phyloP scores from a whole-genome alignment of 2,329 filamentous ascomycete species.

The Ophiostoma sp. region DNA sequence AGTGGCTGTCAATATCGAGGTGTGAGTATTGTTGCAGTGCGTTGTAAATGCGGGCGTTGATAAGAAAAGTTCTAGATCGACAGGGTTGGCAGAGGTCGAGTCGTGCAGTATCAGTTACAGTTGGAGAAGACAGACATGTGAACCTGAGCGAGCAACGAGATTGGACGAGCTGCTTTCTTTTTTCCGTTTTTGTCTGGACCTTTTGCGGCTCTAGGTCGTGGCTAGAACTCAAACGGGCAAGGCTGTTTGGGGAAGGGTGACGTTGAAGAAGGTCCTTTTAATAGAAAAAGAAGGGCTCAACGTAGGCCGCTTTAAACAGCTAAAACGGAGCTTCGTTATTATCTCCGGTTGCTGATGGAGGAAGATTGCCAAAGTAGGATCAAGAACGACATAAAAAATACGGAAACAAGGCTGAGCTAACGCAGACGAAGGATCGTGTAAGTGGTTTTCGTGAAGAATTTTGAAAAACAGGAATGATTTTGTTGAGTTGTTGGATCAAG shows the following conservation, averaged over 20 bases:
- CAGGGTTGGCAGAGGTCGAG: not conserved
- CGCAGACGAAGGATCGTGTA: not conserved
- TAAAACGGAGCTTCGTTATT: not conserved
- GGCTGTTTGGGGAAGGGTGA: not conserved
- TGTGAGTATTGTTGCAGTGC: not conserved
- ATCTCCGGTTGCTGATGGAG: not conserved
- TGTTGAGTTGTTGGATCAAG: not conserved
- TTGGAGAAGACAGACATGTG: constrained; percentile 9
- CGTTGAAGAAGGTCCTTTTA: not conserved
- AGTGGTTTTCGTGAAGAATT: not conserved
- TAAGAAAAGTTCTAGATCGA: constrained; percentile 8
- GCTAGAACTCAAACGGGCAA: not conserved
- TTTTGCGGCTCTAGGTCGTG: not conserved
- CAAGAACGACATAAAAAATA: not conserved
- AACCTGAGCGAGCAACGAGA: constrained; percentile 6
- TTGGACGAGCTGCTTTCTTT: not conserved
- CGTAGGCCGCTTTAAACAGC: not conserved
- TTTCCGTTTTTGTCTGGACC: not conserved
- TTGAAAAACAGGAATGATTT: not conserved
- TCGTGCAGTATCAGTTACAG: not conserved
- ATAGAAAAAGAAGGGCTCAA: not conserved
- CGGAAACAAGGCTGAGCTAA: not conserved
- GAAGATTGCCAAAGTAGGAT: not conserved
- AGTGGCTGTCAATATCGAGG: not conserved
- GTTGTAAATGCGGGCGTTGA: constrained; percentile 3